Evolutionary conservation across 176 grass and related monocot species (phyloP), one percentile per base, ranked within the genome.

Genomic region (Chrysopogon serrulatus): DNA sequence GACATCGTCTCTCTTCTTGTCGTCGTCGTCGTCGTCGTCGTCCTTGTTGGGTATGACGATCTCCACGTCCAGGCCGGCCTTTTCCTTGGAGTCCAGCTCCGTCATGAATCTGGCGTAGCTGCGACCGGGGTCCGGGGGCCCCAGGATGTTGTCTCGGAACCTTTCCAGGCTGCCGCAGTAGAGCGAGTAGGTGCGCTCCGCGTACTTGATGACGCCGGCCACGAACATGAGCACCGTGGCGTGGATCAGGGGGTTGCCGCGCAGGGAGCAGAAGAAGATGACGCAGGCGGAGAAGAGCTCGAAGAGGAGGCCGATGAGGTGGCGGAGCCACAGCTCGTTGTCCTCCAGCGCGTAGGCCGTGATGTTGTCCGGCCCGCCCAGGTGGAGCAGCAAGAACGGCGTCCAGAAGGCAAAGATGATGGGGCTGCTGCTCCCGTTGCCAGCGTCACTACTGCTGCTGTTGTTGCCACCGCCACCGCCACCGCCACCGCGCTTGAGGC

Each of bases 331-430:
- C 8, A 89, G 49, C 78, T 89, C 27, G 13, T 88, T 66, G 57
- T 82, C 90, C 69, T 92, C 7, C 8, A 92, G 1, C 0, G 90
- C 80, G 30, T 83, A 89, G 36, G 87, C 78, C 0, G 90, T 92
- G 65, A 92, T 92, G 54, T 82, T 86, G 37, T 92, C 90, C 0
- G 73, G 90, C 0, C 90, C 90, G 3, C 90, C 86, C 6, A 92
- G 79, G n/a, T 89, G 90, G 4, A 92, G 66, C 9, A 92, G 67
- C 26, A 92, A 74, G 73, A 92, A 92, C 0, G 90, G 86, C 1
- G 90, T 45, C 84, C 85, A 87, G 32, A 87, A 84, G 0, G 59
- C 78, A 1, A 80, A 59, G 42, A 73, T 73, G 26, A 32, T 73
- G 5, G 69, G 69, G 69, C 13, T 45, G 6, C 14, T 23, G 15